Base-by-base conservation (phyloP, 306 rosid species). In the Canavalia ensiformis region DNA sequence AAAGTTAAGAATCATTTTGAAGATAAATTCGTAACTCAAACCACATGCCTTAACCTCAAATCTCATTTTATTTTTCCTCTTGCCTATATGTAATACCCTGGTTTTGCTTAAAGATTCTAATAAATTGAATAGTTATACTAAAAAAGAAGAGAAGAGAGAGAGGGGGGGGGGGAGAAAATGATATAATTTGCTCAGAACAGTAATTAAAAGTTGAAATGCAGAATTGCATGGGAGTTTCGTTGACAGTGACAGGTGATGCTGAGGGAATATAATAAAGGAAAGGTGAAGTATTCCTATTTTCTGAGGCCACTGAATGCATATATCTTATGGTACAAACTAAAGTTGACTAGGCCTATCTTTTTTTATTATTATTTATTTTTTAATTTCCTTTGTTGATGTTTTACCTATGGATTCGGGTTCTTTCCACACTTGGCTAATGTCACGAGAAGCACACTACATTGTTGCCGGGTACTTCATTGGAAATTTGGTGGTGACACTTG, bases 211-310 rank as follows among this genome's bases (percentile, higher is more conserved):
- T 84, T 77, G 87, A 83, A 88, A 88, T 76, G 81, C 66, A 77
- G 60, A 88, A 82, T 86, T 88, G 75, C 90, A 87, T 78, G 89
- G 83, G 79, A 86, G 91, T 90, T 89, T 89, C 88, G 70, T 57
- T 87, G 90, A 89, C 56, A 57, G 74, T 69, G 95, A 86, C 90
- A 84, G 60, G 51, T 75, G 90, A 89, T 84, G 83, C 90, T 50
- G 18, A 10, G 39, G 85, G 92, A 88, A 88, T 91, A 88, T 75
- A 87, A 65, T 84, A 88, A 90, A 89, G 91, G 80, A 50, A 86
- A 73, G 80, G 69, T 56, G 77, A 66, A 63, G 49, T 64, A 70
- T 81, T 54, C 89, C 82, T 80, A 83, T 86, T 85, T 74, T 78
- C 59, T 75, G 58, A 80, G 54, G 11, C 2, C 3, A 44, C 52